Base-by-base conservation (phyloP, 306 rosid species). In the Styphnolobium japonicum region DNA sequence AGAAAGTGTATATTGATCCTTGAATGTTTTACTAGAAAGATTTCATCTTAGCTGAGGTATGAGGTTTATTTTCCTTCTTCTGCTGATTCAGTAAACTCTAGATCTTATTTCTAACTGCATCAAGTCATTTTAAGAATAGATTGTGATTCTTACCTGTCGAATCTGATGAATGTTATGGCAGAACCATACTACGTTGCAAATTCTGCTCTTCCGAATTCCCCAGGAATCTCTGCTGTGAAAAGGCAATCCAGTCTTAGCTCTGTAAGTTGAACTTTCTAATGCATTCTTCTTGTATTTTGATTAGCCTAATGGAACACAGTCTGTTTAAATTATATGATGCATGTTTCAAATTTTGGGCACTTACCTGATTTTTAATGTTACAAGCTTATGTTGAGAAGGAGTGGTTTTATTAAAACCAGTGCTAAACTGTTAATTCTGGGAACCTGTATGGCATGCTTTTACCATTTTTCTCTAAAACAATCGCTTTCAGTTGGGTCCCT, bases 261-360 rank as follows among this genome's bases (percentile, higher is more conserved):
- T 19, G 99, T 96, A 89, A 93, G 99, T 88, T 60, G 37, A 86
- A 69, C 69, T 76, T 84, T 65, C 19, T 70, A 82, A 23, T 66
- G 55, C 51, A 76, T 37, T 61, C 52, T 45, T 37, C 25, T 80
- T 55, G 29, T 56, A 25, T 76, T 78, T 58, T 83, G 69, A 65
- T 62, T 63, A 65, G 65, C 67, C 21, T 51, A 33, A 27, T 81
- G 16, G 25, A 75, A 6, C 36, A 14, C 16, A 51, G 23, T 34
- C 39, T 37, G 9, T 60, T 71, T 68, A 52, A 66, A 27, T 51
- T 52, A 15, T 60, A 39, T 18, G 18, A 29, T 46, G 22, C 23
- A 12, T 83, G 70, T 51, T 52, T 34, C 18, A 51, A 43, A 74
- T 67, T 34, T 62, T 61, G 39, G 16, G 29, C 36, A 31, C 58